These are phyloP conservation scores for Aspergillus proliferans DNA, from an alignment of 2,329 filamentous ascomycete species.

Conservation along the genomic window DNA sequence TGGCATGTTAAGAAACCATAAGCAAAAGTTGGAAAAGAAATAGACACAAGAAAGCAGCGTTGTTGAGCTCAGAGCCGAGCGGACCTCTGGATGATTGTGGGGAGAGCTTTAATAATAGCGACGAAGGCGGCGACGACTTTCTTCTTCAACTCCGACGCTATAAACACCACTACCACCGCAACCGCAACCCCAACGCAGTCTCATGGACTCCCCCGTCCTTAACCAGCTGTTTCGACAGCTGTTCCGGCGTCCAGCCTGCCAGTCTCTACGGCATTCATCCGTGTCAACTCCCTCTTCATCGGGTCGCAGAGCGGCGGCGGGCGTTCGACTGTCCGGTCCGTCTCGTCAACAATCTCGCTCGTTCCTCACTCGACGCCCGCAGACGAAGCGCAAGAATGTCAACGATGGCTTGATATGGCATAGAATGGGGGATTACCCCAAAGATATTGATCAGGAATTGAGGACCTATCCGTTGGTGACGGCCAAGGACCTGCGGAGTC, in stretches of 20 bases:
- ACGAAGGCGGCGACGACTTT: conserved; percentile 3
- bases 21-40: neutral
- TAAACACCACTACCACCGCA: conserved; percentile 1
- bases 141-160: conserved; percentile 4
- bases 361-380: conserved; percentile 28
- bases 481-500: conserved; percentile 65
- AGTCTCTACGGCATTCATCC: conserved; percentile 43
- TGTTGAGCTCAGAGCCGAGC: neutral
- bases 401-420: conserved; percentile 72
- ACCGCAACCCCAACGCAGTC: conserved; percentile 5
- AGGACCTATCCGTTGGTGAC: conserved; percentile 77
- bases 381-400: conserved; percentile 32
- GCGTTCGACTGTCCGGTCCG: conserved; percentile 15
- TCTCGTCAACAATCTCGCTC: conserved; percentile 29
- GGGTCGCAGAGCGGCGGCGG: conserved; percentile 13
- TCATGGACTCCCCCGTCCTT: conserved; percentile 76
- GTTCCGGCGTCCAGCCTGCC: conserved; percentile 66
- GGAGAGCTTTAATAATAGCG: neutral
- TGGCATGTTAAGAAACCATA: too few relatives aligned
- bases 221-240: conserved; percentile 77
- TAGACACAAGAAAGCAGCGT: neutral
- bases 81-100: neutral
- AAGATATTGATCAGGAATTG: conserved; percentile 75
- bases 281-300: conserved; percentile 2
- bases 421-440: conserved; percentile 69